A percentile compares a stretch with the other conserved stretches of the same genome.
Conservation (phyloP, 768 basidiomycete species). For the Trametes coccinea region DNA sequence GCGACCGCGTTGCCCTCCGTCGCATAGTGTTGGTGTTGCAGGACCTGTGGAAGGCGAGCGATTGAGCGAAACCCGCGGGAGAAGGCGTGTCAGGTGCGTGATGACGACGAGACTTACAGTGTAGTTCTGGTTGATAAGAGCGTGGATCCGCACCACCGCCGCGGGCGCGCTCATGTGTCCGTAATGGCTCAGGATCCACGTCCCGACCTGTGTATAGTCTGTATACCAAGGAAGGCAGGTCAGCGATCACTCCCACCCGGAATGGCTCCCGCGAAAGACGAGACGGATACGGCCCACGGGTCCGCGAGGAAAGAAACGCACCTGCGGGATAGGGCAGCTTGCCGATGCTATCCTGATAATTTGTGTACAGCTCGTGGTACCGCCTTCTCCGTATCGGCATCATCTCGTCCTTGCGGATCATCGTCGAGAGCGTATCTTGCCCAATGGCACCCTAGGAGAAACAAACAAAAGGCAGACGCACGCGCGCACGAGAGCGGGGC, state of each 20-base stretch:
- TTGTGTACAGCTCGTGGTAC: conserved; percentile 46
- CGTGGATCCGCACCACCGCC: conserved; percentile 72
- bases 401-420: conserved; percentile 75
- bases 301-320: conserved; percentile 32
- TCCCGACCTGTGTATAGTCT: conserved; percentile 61
- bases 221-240: conserved; percentile 7
- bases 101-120: conserved; percentile 33
- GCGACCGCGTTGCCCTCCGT: neutral
- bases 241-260: neutral
- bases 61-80: neutral
- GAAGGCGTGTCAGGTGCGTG: neutral
- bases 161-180: conserved; percentile 57
- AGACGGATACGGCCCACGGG: too few relatives aligned
- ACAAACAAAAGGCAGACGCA: too few relatives aligned
- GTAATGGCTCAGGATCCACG: conserved; percentile 59
- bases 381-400: conserved; percentile 58
- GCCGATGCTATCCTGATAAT: conserved; percentile 41
- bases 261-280: too few relatives aligned
- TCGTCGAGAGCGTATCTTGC: conserved; percentile 69
- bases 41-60: conserved; percentile 38
- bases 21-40: conserved; percentile 45
- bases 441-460: conserved; percentile 60
- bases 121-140: conserved; percentile 65
- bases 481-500: neutral
- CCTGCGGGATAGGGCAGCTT: conserved; percentile 63